These are phyloP conservation scores for Boletus subparvulus DNA, from an alignment of 768 basidiomycete species.

Conservation along the genomic window DNA sequence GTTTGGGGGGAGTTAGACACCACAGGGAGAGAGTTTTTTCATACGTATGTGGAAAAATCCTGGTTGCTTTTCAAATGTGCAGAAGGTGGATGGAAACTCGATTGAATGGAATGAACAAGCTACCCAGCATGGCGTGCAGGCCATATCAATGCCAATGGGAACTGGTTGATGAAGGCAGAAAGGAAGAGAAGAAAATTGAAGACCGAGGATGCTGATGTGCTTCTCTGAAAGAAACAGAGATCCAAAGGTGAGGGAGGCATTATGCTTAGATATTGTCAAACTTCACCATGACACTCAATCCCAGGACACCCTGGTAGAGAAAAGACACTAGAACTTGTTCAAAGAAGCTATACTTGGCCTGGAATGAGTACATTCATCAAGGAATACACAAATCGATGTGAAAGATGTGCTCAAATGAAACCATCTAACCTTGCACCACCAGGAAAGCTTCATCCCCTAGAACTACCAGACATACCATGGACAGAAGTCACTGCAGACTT, in stretches of 20 bases:
- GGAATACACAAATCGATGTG: no score
- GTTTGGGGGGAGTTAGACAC: neutral
- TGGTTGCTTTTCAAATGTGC: neutral
- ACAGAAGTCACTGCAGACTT: no score
- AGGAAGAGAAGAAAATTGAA: neutral
- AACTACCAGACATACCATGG: no score
- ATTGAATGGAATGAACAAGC: neutral
- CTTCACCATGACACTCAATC: no score
- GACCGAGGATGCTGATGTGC: neutral
- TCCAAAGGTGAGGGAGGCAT: neutral
- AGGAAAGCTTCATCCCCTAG: no score
- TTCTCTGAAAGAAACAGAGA: neutral
- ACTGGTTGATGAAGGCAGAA: neutral
- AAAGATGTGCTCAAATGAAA: no score
- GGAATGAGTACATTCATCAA: no score
- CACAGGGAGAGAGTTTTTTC: neutral
- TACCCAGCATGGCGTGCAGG: neutral
- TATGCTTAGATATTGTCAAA: no score
- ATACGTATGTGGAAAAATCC: neutral
- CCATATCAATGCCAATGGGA: neutral
- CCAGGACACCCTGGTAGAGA: no score
- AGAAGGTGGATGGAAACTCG: neutral
- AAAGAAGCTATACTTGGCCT: no score
- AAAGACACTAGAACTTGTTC: no score
- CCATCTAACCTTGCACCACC: no score